Percentiles rank a stretch among this genome's conserved stretches.
phyloP scores from a whole-genome alignment of 192 early-diverging fungal species.

The Backusella parvicylindrica region DNA sequence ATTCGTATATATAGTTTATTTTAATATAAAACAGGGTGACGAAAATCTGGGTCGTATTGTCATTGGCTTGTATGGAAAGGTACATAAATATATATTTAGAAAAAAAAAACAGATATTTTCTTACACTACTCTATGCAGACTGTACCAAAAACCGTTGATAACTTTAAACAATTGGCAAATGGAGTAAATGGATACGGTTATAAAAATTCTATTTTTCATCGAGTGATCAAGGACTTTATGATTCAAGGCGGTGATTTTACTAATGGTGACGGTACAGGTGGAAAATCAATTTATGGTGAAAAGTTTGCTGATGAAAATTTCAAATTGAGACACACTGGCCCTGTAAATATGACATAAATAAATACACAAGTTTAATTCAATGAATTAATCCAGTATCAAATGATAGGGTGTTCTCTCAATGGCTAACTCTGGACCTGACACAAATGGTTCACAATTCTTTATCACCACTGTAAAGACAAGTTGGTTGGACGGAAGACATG shows the following conservation, averaged over 20 bases:
- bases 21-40: conserved; percentile 83
- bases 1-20: conserved; percentile 55
- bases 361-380: too few species aligned
- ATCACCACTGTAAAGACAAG: conserved; percentile 81
- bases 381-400: conserved; percentile 79
- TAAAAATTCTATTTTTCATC: conserved; percentile 67
- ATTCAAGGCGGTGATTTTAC: conserved; percentile 84
- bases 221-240: conserved; percentile 75
- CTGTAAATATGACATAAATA: conserved; percentile 70
- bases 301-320: conserved; percentile 87
- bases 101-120: too few species aligned
- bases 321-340: conserved; percentile 61
- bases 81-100: conserved; percentile 8
- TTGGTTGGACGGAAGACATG: conserved; percentile 88
- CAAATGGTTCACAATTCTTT: conserved; percentile 92
- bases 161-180: conserved; percentile 90
- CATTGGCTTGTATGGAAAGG: conserved; percentile 70
- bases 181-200: conserved; percentile 79
- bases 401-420: conserved; percentile 65
- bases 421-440: conserved; percentile 76
- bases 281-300: conserved; percentile 61
- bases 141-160: conserved; percentile 76
- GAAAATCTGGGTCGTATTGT: conserved; percentile 61
- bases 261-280: conserved; percentile 69
- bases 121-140: background rate